Base-by-base conservation (phyloP, 2,329 filamentous ascomycete genomes). In the Verticillium longisporum region DNA sequence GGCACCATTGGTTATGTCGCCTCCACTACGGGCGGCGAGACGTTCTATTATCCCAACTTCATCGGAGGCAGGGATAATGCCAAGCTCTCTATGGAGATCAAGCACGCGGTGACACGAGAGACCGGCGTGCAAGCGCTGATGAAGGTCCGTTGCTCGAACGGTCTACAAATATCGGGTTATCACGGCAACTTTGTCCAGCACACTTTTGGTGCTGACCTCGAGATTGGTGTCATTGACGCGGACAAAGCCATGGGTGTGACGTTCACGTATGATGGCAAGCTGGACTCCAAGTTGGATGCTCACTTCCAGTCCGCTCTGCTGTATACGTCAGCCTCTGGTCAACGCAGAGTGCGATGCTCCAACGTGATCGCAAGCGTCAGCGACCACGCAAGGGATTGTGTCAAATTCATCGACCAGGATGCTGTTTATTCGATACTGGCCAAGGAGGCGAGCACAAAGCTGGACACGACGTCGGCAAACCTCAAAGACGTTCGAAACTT, bases 91-190 rank as follows among this genome's bases (percentile, higher is more conserved):
- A 84, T 89, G 56, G 95, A 99, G 77, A 87, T 99, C 65, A 86
- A 88, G 66, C 94, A 97, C 70, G 87, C 91, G 0, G 86, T 97
- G 34, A 92, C 88, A 2, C 84, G 95, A 64, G 93, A 97, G 73
- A 97, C 94, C 56, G 95, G 95, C 26, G 98, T 91, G 78, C 94
- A 97, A 75, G 92, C 92, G 21, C 80, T 99, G 68, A 96, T 99
- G 91, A 99, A 99, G 80, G 94, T 99, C 61, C 89, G 95, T 64
- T 99, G 95, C 78, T 97, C 93, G 18, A 99, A 97, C 69, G 95
- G 95, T 18, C 81, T 99, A 59, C 95, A 99, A 72, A 89, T 99
- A 15, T 87, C 91, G 15, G 86, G 87, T n/a, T 99, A 99, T 71
- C 92, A 97, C 70, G 95, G 95, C 67, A 97, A 96, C 76, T 99